Evolutionary conservation across 1,139 yeast genomes (phyloP), one percentile per base, ranked within the genome.

Genomic region (Scheffersomyces lignicola): DNA sequence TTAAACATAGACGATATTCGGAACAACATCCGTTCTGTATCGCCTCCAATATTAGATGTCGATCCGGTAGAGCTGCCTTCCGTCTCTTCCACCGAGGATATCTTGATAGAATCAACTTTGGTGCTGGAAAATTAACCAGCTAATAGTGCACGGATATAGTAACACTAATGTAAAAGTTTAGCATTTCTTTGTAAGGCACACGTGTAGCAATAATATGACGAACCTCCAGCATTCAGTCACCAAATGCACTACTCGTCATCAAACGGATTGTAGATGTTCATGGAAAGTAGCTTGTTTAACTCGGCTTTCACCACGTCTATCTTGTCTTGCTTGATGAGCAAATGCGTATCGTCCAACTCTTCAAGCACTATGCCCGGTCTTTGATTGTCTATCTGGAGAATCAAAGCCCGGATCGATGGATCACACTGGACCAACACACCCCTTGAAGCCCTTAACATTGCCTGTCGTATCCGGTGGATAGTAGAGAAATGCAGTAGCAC

Each of bases 291-390:
- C 44, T 78, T 65, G 55, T 86, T 88, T 49, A 92, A 69, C 56
- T 90, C 95, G 37, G 62, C 67, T 51, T 89, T 90, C 37, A 92
- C 82, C 51, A 71, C 80, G 24, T 78, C 82, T 4, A 90, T 85
- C 60, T 82, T 83, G 29, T 76, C 76, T 24, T 83, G 83, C 44
- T 86, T 92, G 20, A 92, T 83, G 40, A 92, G 65, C 18, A 92
- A 60, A 58, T 92, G 97, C 1, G 94, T 85, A 29, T 90, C 97
- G 54, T 92, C 97, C 32, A 92, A 70, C 49, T 90, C 97, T 58
- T 81, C 86, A 12, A 83, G 69, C 5, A 89, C 84, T 4, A 88
- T 82, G 40, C 89, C 95, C 36, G 83, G 80, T 29, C 73, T 64
- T 26, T 76, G 76, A 0, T 86, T 65, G 56, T 89, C 96, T 28